Evolutionary conservation across 2,329 filamentous ascomycete species (phyloP), one percentile per base, ranked within the genome.

Genomic region (Microdochium bolleyi): DNA sequence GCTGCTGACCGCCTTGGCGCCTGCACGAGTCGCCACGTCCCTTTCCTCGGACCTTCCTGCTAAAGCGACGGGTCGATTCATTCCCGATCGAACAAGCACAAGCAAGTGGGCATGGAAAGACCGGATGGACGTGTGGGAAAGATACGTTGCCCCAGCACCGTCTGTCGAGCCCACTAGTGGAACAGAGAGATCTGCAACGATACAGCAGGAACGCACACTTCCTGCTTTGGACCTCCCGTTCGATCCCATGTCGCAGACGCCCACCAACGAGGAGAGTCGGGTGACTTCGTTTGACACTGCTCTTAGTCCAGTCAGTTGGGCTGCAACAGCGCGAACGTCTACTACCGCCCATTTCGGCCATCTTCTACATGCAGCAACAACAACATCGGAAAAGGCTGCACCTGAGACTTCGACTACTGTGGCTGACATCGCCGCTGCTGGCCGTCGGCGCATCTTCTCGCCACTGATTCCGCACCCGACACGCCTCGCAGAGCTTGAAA

Each of bases 281-380:
- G 11, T 30, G 27, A 5, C 11, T 5, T 22, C n/a, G 32, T 22
- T 16, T 41, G 16, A 27, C 24, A 3, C 32, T 37, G 19, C 46
- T 34, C 13, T 24, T 10, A 10, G 21, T 21, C 41, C 54, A 3
- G 50, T 65, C 1, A 55, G 53, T 49, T 67, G 65, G 62, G 63
- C 56, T 9, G 49, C 51, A 14, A 53, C 22, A 48, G 53, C 50
- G 24, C 54, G 19, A 51, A 65, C 56, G 48, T 60, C 54, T 9
- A 72, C 73, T 1, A 63, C 60, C 2, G 77, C 77, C 11, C 67
- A 69, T 2, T 83, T 83, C 57, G 80, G 80, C 19, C 74, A 78
- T 51, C 56, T 82, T 32, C 69, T 83, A 22, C 60, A 65, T 34
- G 49, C 53, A 22, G 13, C 13, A 14, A 16, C 34, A 16, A 19